A percentile compares a stretch with the other conserved stretches of the same genome.
Conservation (phyloP, 192 early-diverging fungal species). For the Coemansia sp. region DNA sequence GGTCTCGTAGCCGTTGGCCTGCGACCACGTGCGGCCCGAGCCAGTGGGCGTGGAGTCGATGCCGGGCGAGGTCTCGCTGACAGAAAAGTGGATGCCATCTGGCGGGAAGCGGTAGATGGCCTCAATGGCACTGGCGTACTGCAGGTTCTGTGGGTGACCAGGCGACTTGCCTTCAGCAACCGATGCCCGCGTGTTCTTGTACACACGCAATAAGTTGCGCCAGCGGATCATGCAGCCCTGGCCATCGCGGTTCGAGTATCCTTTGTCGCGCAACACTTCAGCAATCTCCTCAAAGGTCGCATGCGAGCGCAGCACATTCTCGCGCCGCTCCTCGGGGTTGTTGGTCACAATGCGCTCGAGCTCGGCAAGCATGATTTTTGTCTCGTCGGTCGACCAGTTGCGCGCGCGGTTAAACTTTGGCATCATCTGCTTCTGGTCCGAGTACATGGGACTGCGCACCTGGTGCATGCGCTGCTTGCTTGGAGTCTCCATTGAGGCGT, state of each 20-base stretch:
- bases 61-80: conserved; percentile 37
- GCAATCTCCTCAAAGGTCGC: conserved; percentile 51
- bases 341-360: conserved; percentile 49
- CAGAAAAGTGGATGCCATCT: conserved; percentile 32
- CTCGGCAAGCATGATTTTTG: conserved; percentile 47
- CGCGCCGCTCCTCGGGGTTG: conserved; percentile 51
- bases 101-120: conserved; percentile 53
- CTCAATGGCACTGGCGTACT: conserved; percentile 49
- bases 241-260: conserved; percentile 47
- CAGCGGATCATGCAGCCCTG: conserved; percentile 57
- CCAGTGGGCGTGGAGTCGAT: conserved; percentile 20
- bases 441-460: conserved; percentile 30
- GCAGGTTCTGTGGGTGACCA: conserved; percentile 29
- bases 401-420: conserved; percentile 55
- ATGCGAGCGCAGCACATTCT: conserved; percentile 44
- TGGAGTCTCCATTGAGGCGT: conserved; percentile 22
- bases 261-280: conserved; percentile 40
- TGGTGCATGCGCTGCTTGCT: conserved; percentile 13
- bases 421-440: conserved; percentile 52
- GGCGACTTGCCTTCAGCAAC: conserved; percentile 56
- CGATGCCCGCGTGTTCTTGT: conserved; percentile 68
- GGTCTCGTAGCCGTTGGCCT: conserved; percentile 54
- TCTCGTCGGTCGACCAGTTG: conserved; percentile 55
- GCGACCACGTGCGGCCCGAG: conserved; percentile 43
- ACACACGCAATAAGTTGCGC: conserved; percentile 72